Evolutionary conservation across 2,329 filamentous ascomycete species (phyloP), one percentile per base, ranked within the genome.

Genomic region (Colletotrichum sp.): DNA sequence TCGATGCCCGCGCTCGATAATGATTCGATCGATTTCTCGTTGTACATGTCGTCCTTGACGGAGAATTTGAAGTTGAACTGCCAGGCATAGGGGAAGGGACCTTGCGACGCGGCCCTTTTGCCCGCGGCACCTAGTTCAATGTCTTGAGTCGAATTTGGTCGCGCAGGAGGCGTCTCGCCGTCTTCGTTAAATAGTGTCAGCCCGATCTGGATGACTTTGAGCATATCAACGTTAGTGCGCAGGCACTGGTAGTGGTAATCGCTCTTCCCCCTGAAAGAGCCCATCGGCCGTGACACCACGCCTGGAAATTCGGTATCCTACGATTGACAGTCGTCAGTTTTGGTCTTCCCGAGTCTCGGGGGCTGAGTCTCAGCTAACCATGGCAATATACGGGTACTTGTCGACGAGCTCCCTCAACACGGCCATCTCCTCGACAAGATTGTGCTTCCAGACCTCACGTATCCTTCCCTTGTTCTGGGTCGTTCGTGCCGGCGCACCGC

Each of bases 1-100:
- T 99, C 95, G 77, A 98, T 96, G n/a, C 97, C 97, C 3, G 95
- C 95, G 81, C 95, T 94, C 80, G 95, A 93, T 24, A 99, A 90
- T 80, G 98, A 95, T 79, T 97, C 94, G 79, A 98, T 98, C 18
- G 96, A 98, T 74, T 96, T 94, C 83, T 98, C 94, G 78, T 98
- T 97, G 86, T 98, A 99, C 97, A 99, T 99, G 86, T 99, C 97
- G 52, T 96, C 93, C 79, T 97, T 95, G 12, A 98, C 90, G 2
- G 95, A 97, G 85, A 99, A 99, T 80, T 96, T 94, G 87, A 99
- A 99, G 89, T 99, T 99, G 90, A 99, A 99, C 80, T 98, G 96
- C 97, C 97, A 99, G 21, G 96, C 98, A 83, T 95, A 98, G 18
- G 95, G 96, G 75, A 95, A 93, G 65, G 91, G 89, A 21, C 83